A percentile compares a stretch with the other conserved stretches of the same genome.
These are phyloP conservation scores for Xylariaceae sp. DNA, from an alignment of 2,329 filamentous ascomycete species.

Conservation along the genomic window DNA sequence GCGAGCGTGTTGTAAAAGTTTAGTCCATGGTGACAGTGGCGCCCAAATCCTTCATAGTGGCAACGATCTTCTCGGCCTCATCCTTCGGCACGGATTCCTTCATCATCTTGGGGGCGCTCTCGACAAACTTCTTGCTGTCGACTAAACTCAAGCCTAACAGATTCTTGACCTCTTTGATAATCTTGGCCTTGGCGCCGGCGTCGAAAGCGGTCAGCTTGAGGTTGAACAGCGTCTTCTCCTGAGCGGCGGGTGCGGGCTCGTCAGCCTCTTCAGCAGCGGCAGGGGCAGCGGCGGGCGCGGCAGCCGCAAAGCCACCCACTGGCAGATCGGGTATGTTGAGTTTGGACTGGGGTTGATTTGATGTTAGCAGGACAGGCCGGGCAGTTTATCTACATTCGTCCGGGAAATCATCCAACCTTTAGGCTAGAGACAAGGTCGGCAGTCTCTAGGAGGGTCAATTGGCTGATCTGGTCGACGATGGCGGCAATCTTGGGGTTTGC, in stretches of 20 bases:
- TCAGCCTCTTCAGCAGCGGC: conserved; percentile 77
- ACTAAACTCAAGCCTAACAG: conserved; percentile 93
- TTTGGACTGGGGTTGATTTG: conserved; percentile 60
- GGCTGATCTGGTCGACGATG: conserved; percentile 98
- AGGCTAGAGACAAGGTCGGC: conserved; percentile 91
- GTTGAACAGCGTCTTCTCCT: conserved; percentile 97
- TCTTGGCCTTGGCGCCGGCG: conserved; percentile 86
- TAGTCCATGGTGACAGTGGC: conserved; percentile 91
- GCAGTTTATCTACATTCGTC: background rate
- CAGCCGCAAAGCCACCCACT: conserved; percentile 83
- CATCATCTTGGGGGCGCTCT: conserved; percentile 96
- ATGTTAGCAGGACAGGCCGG: conserved; percentile 11
- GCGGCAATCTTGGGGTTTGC: conserved; percentile 85
- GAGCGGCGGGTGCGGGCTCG: conserved; percentile 80
- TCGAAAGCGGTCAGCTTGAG: conserved; percentile 93
- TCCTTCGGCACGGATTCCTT: conserved; percentile 99
- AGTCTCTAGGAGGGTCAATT: conserved; percentile 96
- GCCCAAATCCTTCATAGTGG: conserved; percentile 88
- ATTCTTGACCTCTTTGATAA: conserved; percentile 99
- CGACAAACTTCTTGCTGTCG: conserved; percentile 99
- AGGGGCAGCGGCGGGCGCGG: conserved; percentile 58
- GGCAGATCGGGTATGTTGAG: conserved; percentile 98
- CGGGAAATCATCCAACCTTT: conserved; percentile 63
- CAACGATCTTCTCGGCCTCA: conserved; percentile 97
- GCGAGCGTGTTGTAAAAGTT: conserved; percentile 16